A percentile compares a stretch with the other conserved stretches of the same genome.
These are phyloP conservation scores for Diospyros kaki DNA, from an alignment of 148 eudicot genomes.

Conservation along the genomic window DNA sequence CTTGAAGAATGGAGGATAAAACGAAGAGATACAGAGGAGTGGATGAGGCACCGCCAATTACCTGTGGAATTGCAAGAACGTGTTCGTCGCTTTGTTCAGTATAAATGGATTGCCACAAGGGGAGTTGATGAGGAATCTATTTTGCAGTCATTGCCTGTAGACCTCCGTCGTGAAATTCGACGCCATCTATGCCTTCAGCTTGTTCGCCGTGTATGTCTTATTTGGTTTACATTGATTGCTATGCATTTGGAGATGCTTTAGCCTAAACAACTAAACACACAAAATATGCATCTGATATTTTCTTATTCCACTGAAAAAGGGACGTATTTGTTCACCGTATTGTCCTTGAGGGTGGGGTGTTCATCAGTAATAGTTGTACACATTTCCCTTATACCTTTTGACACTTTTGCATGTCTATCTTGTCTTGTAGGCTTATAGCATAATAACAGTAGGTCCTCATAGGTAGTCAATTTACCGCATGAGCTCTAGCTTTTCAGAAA, in stretches of 20 bases:
- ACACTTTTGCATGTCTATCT: too few species aligned
- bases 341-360: too few species aligned
- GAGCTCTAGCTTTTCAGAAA: too few species aligned
- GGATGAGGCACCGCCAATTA: constrained; percentile 93
- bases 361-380: too few species aligned
- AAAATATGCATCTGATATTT: neutral
- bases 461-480: too few species aligned
- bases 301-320: too few species aligned
- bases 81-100: constrained; percentile 67
- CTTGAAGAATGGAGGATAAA: constrained; percentile 88
- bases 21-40: constrained; percentile 79
- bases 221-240: neutral
- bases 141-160: constrained; percentile 63
- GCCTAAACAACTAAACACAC: neutral
- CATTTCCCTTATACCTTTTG: too few species aligned
- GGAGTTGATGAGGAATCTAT: constrained; percentile 83
- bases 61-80: constrained; percentile 72
- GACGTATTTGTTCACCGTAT: too few species aligned
- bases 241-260: neutral
- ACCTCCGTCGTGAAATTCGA: constrained; percentile 82
- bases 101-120: constrained; percentile 80
- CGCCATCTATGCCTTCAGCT: constrained; percentile 81
- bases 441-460: too few species aligned
- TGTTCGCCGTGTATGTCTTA: constrained; percentile 80
- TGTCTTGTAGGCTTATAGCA: too few species aligned